Percentiles rank a stretch among this genome's conserved stretches.
Evolutionary conservation across 768 basidiomycete genomes (phyloP).

Genomic region (Tulasnella sp.): DNA sequence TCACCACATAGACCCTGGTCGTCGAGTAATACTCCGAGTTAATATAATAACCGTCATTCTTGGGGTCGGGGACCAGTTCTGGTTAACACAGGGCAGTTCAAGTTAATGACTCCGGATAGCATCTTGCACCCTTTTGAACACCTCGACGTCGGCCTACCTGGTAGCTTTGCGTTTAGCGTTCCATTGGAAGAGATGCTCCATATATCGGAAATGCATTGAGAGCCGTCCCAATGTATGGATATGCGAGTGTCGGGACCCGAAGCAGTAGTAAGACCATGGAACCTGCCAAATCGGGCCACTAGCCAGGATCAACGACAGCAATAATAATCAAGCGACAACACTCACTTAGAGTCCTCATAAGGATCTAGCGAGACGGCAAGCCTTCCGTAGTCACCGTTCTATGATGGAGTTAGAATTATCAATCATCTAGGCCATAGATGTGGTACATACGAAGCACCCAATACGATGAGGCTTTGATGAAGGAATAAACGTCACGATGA

Average conservation of each 20-base stretch:
- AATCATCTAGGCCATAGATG: background rate
- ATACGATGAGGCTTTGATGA: background rate
- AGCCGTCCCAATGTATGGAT: no score
- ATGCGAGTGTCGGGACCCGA: background rate
- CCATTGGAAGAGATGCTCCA: background rate
- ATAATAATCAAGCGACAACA: background rate
- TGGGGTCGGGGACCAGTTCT: background rate
- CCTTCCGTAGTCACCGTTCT: no score
- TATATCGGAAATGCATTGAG: background rate
- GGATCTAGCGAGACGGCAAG: no score
- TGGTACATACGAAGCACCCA: background rate
- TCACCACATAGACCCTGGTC: background rate
- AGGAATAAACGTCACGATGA: background rate
- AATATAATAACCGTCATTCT: background rate
- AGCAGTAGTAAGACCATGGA: background rate
- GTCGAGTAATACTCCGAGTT: background rate
- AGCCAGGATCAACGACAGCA: background rate
- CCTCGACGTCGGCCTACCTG: background rate
- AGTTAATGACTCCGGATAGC: background rate
- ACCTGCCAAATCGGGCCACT: background rate
- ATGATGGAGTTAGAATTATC: background rate
- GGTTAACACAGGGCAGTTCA: background rate
- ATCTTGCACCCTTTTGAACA: background rate
- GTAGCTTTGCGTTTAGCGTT: background rate
- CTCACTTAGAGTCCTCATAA: background rate